These are phyloP conservation scores for Pestalotiopsis sp. DNA, from an alignment of 2,329 filamentous ascomycete genomes.

Conservation along the genomic window DNA sequence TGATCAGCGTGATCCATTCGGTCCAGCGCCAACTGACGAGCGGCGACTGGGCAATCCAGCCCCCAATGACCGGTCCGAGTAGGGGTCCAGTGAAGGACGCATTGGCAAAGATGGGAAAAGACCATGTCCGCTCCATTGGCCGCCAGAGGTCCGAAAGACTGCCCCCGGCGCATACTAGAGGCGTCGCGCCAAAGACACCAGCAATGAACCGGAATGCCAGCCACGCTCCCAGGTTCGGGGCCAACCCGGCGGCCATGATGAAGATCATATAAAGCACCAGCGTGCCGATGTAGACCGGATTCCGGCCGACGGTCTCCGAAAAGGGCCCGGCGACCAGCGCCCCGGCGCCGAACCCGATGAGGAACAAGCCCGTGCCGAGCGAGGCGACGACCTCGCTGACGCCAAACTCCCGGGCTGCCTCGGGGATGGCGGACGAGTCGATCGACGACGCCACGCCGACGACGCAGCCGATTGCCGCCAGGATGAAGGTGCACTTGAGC, in stretches of 20 bases:
- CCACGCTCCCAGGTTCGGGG: conserved; percentile 43
- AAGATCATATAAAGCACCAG: conserved; percentile 20
- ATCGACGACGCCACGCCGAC: conserved; percentile 16
- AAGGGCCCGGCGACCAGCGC: conserved; percentile 39
- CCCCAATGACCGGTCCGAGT: conserved; percentile 33
- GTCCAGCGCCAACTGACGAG: conserved; percentile 32
- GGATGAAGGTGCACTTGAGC: conserved; percentile 13
- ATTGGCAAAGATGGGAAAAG: conserved; percentile 29
- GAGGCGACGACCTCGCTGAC: conserved; percentile 17
- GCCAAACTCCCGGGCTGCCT: conserved; percentile 16
- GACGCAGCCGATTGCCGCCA: conserved; percentile 11
- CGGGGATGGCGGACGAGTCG: conserved; percentile 13
- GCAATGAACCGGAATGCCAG: conserved; percentile 51
- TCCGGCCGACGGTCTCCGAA: conserved; percentile 40
- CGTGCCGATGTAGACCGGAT: conserved; percentile 40
- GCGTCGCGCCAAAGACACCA: conserved; percentile 47
- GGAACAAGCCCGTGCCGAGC: conserved; percentile 32
- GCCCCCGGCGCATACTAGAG: conserved; percentile 44
- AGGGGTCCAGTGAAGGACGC: conserved; percentile 24
- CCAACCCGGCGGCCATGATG: conserved; percentile 44
- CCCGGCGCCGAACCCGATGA: conserved; percentile 39
- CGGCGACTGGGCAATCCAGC: conserved; percentile 16
- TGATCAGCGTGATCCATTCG: conserved; percentile 39
- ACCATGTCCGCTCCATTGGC: conserved; percentile 24
- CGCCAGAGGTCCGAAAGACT: conserved; percentile 43